Base-by-base conservation (phyloP, 2,329 filamentous ascomycete species). In the Stagonosporopsis rhizophila region DNA sequence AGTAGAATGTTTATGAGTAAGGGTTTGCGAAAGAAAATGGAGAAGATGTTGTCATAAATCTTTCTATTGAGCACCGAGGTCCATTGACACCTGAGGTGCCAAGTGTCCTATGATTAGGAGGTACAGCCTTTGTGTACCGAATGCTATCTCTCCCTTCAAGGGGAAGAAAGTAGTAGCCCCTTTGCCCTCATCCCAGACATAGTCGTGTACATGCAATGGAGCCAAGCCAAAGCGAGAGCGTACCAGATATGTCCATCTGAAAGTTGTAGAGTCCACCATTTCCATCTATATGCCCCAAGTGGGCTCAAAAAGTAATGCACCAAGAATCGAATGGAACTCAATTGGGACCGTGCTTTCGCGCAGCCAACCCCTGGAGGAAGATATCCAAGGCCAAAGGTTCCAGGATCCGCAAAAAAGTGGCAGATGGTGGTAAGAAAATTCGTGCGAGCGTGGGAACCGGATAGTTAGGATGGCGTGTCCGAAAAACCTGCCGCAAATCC, bases 31-130 rank as follows among this genome's bases (percentile, higher is more conserved):
- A 34, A 30, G n/a, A 27, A 19, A 20, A 47, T n/a, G 32, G 20
- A 37, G 47, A 19, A 23, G 11, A 39, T 23, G n/a, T 42, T 50
- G 53, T 56, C 53, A 48, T 52, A 32, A 47, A 41, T 56, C 47
- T 56, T 56, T 56, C 47, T 56, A 56, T 56, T 56, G 53, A 48
- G 53, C 47, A 48, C 53, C 19, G 42, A 52, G 53, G 53, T 52
- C 52, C 53, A 52, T 48, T 34, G 53, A 48, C 47, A 52, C 20
- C 25, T 28, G 14, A 44, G 28, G 25, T 52, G 53, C 37, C 47
- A 39, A 44, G 48, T 48, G 44, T 48, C 53, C 53, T 56, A 20
- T 47, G 28, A 56, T 52, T 52, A 56, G n/a, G 32, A 47, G 44
- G 47, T 56, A 52, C 47, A 52, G 20, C 38, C 47, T 3, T 23